These are phyloP conservation scores for Plantago rigida DNA, from an alignment of 305 asterid genomes.

Conservation along the genomic window DNA sequence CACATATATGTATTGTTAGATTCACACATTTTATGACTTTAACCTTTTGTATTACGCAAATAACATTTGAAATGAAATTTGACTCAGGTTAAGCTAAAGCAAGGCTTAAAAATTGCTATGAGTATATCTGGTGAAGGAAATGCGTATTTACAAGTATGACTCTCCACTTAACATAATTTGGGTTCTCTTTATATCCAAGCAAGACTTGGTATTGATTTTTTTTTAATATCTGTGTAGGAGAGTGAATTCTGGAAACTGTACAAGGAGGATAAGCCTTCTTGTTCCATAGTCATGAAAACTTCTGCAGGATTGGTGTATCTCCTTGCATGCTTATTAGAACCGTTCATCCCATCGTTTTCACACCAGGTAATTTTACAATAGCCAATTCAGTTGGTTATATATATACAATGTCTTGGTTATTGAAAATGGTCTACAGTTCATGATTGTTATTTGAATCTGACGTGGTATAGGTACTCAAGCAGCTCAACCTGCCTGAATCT, in stretches of 20 bases:
- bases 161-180: constrained; percentile 14
- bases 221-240: constrained; percentile 38
- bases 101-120: constrained; percentile 88
- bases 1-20: constrained; percentile 32
- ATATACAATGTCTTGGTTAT: constrained; percentile 11
- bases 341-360: constrained; percentile 88
- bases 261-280: constrained; percentile 65
- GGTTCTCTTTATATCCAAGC: background rate
- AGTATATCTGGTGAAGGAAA: constrained; percentile 83
- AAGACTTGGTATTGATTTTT: constrained; percentile 6
- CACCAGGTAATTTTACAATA: constrained; percentile 46
- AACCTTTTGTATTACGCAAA: constrained; percentile 15
- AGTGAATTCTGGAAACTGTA: constrained; percentile 93
- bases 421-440: constrained; percentile 1
- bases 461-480: constrained; percentile 66
- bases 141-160: constrained; percentile 73
- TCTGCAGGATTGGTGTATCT: constrained; percentile 74
- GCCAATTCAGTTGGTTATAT: background rate
- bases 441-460: constrained; percentile 21
- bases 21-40: constrained; percentile 11
- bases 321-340: constrained; percentile 80
- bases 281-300: constrained; percentile 78
- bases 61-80: constrained; percentile 23
- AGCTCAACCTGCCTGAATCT: constrained; percentile 65
- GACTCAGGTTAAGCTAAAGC: constrained; percentile 75